Evolutionary conservation across 139 green algal species (phyloP).

Genomic region (Chlamydomonas incerta): DNA sequence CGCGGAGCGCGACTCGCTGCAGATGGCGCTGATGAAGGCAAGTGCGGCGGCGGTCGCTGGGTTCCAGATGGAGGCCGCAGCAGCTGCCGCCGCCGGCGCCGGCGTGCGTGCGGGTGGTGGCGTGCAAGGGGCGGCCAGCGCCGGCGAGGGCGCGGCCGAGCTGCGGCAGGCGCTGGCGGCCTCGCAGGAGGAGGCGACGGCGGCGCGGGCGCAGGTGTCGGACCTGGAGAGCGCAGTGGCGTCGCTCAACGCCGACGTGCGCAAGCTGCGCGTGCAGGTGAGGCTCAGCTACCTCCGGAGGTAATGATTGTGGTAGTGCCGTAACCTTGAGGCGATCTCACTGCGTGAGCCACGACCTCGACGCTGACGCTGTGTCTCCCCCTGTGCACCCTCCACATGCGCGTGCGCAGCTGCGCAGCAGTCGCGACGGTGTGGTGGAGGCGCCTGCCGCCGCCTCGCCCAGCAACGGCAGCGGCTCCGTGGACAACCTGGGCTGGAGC

Average conservation of each 20-base stretch:
- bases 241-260: not conserved
- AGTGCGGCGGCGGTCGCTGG: not conserved
- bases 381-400: too few species aligned
- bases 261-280: not conserved
- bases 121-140: too few species aligned
- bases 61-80: too few species aligned
- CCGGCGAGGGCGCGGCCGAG: not conserved
- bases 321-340: too few species aligned
- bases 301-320: too few species aligned
- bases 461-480: not conserved
- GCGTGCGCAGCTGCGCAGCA: not conserved
- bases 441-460: too few species aligned
- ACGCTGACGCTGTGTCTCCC: too few species aligned
- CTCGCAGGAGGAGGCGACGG: not conserved
- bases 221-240: constrained; percentile 12
- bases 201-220: not conserved
- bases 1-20: constrained; percentile 17
- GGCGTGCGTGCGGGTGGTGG: too few species aligned
- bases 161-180: constrained; percentile 1
- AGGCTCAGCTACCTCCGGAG: too few species aligned
- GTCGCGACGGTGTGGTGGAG: not conserved
- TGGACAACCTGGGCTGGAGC: constrained; percentile 13
- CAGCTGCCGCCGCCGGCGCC: too few species aligned
- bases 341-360: too few species aligned
- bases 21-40: not conserved